Evolutionary conservation across 202 grass and related monocot species (phyloP).

Genomic region (Schoenoplectus triqueter): DNA sequence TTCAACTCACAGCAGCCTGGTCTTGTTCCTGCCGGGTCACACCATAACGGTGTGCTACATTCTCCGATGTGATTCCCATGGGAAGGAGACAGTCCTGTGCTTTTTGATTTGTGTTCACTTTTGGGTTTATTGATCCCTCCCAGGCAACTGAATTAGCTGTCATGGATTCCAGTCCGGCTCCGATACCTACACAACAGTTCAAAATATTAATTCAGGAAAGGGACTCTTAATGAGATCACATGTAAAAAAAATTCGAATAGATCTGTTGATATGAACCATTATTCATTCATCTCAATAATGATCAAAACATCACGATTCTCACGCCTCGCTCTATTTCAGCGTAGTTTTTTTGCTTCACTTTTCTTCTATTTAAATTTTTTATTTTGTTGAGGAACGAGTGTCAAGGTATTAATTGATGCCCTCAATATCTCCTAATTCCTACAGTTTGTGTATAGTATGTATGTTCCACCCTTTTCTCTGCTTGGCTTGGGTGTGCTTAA

Average conservation of each 20-base stretch:
- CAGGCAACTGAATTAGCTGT: conserved; percentile 57
- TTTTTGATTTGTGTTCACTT: conserved; percentile 72
- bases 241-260: neutral
- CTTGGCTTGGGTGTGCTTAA: too few species aligned
- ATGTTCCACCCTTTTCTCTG: too few species aligned
- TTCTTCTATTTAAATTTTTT: neutral
- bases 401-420: neutral
- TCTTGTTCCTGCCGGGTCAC: conserved; percentile 91
- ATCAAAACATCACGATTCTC: neutral
- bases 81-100: conserved; percentile 95
- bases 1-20: conserved; percentile 80
- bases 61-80: conserved; percentile 97
- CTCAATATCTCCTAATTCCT: neutral
- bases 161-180: conserved; percentile 94
- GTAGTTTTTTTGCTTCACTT: neutral
- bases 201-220: conserved; percentile 1
- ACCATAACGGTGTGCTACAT: conserved; percentile 83
- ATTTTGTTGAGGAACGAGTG: too few species aligned
- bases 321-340: neutral
- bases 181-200: conserved; percentile 63
- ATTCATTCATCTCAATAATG: neutral
- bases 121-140: conserved; percentile 92
- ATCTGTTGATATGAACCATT: neutral
- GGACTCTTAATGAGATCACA: neutral
- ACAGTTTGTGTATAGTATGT: too few species aligned